Base-by-base conservation (phyloP, 2,329 filamentous ascomycete genomes). In the Neoarthrinium moseri region DNA sequence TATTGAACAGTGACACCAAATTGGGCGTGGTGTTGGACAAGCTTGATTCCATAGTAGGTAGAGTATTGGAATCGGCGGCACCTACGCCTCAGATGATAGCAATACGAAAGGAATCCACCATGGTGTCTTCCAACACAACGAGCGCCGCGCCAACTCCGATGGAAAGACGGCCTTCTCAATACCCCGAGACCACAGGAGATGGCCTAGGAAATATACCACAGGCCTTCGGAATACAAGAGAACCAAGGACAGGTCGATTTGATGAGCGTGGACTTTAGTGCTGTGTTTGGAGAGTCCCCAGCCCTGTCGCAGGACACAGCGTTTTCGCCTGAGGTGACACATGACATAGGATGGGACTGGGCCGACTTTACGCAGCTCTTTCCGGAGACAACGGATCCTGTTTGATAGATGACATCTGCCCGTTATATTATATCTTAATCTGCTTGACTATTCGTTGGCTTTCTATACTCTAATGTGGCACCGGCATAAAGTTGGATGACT, bases 321-420 rank as follows among this genome's bases (percentile, higher is more conserved):
- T 43, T 35, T 18, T 38, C 45, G 17, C 32, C 26, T 4, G 45
- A 35, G 34, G 18, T 32, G 17, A 32, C 33, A 11, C 39, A 43
- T 15, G 46, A 48, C 2, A 48, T 48, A 15, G 27, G 34, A 2
- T 48, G 46, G 46, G 40, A 48, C 29, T 48, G 46, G 46, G 46
- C 30, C 11, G 40, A 48, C n/a, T 48, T 48, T 34, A 40, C 39
- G 10, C 46, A 44, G 5, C 22, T 44, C 11, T 48, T 48, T 23
- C 38, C 26, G 4, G 38, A 41, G 20, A 29, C 38, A 11, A 23
- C 5, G 21, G 13, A 0, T 6, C 22, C 17, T 1, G 13, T 17
- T 15, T 21, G 22, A 15, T 18, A 10, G 12, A 26, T 23, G 8
- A n/a, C 8, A n/a, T 8, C n/a, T 29, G 26, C n/a, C 26, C 8